Evolutionary conservation across 2,329 filamentous ascomycete species (phyloP), one percentile per base, ranked within the genome.

Genomic region (Ceratocystis smalleyi): DNA sequence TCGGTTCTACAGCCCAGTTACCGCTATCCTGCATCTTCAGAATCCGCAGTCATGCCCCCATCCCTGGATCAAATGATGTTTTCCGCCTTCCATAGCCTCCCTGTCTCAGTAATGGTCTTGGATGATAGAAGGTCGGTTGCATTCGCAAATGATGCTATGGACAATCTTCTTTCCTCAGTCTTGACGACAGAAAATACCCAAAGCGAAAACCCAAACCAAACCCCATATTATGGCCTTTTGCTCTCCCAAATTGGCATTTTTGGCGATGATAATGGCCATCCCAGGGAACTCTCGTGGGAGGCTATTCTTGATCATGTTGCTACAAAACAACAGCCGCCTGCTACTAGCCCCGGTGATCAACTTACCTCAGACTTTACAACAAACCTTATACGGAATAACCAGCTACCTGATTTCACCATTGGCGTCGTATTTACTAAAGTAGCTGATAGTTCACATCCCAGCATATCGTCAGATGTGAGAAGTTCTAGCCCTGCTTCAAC

Each of bases 131-230:
- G 90, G 73, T 87, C 84, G 0, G 80, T 91, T 2, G 79, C 88
- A 0, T 73, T 91, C 49, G 87, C 86, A 40, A 91, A 91, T 69
- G 85, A 90, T 69, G 84, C 88, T 22, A 86, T 90, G 81, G 86
- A 83, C 1, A 79, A 83, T 64, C 74, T 91, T 69, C 74, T 91
- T 24, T 49, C 57, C 5, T 54, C 30, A 19, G 55, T 63, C 8
- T 54, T 55, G 24, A 47, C 6, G n/a, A 17, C 30, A n/a, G 55
- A 47, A 1, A 27, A 32, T 5, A n/a, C 32, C 1, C 12, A 49
- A n/a, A 27, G 6, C 4, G 19, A 40, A 22, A 55, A 32, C 3
- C 7, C 59, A n/a, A 27, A 3, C 4, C 27, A 27, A 22, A 55
- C 43, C 4, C 32, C 55, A 5, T 64, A 62, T 24, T 40, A n/a